Base-by-base conservation (phyloP, 495 filamentous ascomycete genomes). In the Aspergillus indologenus region DNA sequence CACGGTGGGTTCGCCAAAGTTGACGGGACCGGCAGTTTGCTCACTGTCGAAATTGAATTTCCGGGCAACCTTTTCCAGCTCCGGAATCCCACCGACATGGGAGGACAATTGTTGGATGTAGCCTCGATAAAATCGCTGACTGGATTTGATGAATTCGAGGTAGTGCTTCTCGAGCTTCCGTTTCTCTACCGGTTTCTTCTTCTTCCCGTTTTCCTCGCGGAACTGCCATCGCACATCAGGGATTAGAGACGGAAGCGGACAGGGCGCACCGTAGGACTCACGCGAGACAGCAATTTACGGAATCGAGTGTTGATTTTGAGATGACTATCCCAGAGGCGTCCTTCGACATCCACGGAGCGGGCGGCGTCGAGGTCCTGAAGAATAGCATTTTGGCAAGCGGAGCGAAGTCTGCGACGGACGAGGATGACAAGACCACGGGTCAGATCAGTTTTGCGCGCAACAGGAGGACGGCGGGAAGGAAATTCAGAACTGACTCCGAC, bases 161-260 rank as follows among this genome's bases (percentile, higher is more conserved):
- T 93, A 98, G 58, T 84, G 80, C 73, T 88, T 91, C 65, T 88
- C 85, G 12, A 90, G 73, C 68, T 93, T 96, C 23, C 92, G 85
- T 61, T 81, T 79, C 65, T 92, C 86, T 3, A 95, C 90, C 23
- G 85, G 83, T 57, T 86, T 87, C 65, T 84, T 87, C 65, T 84
- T 85, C 66, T 78, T 84, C 55, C 77, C 79, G 48, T 74, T 77
- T 56, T 79, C 75, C 46, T 83, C 78, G 55, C 75, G 77, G 55
- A 83, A 80, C 81, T 85, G 70, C 34, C 56, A 43, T 44, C 45
- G 57, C 47, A 45, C 46, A 47, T 18, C 45, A 50, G 31, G 15
- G 5, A 61, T 69, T 61, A 66, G 66, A 48, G 18, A 24, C 34
- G 48, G 15, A 31, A 48, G 21, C 7, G 18, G 43, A 17, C 18